phyloP scores from a whole-genome alignment of 78 protist species.

The Polysphondylium violaceum region DNA sequence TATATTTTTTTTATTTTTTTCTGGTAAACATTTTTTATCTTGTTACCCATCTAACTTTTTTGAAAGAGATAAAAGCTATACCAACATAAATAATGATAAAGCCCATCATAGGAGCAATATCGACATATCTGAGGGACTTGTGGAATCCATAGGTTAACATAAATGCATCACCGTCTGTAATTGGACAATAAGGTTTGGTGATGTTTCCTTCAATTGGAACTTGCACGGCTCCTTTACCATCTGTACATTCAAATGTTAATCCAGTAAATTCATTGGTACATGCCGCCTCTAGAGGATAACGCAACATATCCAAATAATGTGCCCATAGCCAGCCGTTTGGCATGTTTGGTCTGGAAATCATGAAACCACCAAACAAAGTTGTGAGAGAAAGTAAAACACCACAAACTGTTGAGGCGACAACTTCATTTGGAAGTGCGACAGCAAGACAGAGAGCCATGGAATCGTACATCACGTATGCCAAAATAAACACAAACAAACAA shows the following conservation, averaged over 20 bases:
- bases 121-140: not conserved
- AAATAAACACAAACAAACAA: conserved; percentile 32
- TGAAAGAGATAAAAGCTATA: conserved; percentile 5
- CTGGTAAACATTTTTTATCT: not conserved
- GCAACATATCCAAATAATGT: conserved; percentile 47
- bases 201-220: not conserved
- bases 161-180: conserved; percentile 42
- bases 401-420: conserved; percentile 56
- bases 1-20: too few species aligned
- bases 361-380: conserved; percentile 78
- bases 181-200: conserved; percentile 41
- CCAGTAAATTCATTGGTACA: conserved; percentile 41
- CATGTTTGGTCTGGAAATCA: conserved; percentile 51
- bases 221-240: conserved; percentile 46
- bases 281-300: conserved; percentile 66
- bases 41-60: conserved; percentile 23
- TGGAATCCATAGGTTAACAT: conserved; percentile 43
- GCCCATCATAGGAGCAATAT: conserved; percentile 18
- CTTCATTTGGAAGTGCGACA: conserved; percentile 38
- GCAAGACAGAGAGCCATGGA: conserved; percentile 42
- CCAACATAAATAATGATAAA: not conserved
- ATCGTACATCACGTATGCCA: conserved; percentile 43
- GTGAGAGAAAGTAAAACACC: conserved; percentile 48
- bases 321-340: conserved; percentile 31
- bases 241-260: conserved; percentile 23